Evolutionary conservation across 768 basidiomycete species (phyloP).

Genomic region (Fibroporia radiculosa): DNA sequence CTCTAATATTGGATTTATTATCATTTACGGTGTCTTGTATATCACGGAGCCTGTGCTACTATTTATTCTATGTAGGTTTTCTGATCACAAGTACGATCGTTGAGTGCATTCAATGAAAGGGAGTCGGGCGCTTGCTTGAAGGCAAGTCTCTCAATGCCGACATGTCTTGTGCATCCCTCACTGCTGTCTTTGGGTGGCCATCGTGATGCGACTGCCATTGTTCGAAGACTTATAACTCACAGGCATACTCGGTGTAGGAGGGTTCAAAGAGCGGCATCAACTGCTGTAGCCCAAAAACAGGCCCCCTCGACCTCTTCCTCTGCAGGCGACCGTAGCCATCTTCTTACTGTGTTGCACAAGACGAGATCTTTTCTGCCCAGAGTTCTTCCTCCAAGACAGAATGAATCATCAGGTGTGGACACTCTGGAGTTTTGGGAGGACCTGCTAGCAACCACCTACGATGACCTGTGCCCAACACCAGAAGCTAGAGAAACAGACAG

Average conservation of each 20-base stretch:
- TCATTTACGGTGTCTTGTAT: too few species aligned
- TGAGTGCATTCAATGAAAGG: too few species aligned
- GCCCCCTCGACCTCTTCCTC: neutral
- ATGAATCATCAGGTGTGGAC: conserved; percentile 17
- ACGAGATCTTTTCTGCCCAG: conserved; percentile 38
- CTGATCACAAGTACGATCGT: too few species aligned
- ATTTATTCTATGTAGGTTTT: too few species aligned
- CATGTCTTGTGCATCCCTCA: conserved; percentile 19
- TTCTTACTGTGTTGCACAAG: conserved; percentile 44
- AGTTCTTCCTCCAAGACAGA: conserved; percentile 25
- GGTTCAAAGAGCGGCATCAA: conserved; percentile 12
- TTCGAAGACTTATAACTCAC: neutral
- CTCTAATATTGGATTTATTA: too few species aligned
- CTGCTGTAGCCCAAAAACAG: conserved; percentile 3
- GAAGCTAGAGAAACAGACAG: conserved; percentile 20
- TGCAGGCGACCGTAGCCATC: conserved; percentile 5
- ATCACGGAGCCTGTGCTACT: too few species aligned
- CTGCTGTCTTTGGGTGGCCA: too few species aligned
- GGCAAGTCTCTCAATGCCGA: conserved; percentile 21
- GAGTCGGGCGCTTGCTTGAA: too few species aligned
- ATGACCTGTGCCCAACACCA: conserved; percentile 23
- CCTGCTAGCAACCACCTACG: conserved; percentile 28
- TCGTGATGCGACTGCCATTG: neutral
- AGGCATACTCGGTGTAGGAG: neutral
- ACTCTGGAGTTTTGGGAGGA: conserved; percentile 39